Evolutionary conservation across 257 asterid genomes (phyloP).

Genomic region (Orobanche coerulescens): DNA sequence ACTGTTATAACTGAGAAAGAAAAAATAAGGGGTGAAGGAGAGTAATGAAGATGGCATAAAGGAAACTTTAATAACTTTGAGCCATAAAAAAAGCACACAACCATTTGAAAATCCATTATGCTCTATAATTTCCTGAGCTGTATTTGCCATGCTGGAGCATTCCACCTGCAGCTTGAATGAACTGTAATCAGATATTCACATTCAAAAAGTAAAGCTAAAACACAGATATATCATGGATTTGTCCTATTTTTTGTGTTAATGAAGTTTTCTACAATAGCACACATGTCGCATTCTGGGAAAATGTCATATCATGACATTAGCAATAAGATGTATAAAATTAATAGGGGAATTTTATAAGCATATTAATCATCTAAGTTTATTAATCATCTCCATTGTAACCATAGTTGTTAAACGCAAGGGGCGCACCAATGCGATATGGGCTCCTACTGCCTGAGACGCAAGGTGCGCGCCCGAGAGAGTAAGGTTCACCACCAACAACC

Average conservation of each 20-base stretch:
- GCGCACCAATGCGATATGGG: too few relatives aligned
- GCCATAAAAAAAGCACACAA: constrained; percentile 25
- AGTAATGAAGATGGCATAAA: background rate
- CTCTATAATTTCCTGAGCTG: constrained; percentile 76
- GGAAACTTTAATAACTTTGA: background rate
- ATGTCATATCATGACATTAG: background rate
- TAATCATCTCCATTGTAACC: background rate
- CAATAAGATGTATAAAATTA: background rate
- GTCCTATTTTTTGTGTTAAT: background rate
- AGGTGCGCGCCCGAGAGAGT: too few relatives aligned
- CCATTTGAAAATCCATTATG: constrained; percentile 73
- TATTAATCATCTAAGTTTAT: background rate
- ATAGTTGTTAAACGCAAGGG: too few relatives aligned
- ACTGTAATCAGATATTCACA: constrained; percentile 9
- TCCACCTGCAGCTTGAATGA: constrained; percentile 52
- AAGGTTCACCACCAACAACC: too few relatives aligned
- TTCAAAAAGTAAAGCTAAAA: background rate
- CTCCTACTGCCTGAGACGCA: too few relatives aligned
- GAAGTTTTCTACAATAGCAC: background rate
- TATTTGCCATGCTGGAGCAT: constrained; percentile 95
- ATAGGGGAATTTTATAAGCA: background rate
- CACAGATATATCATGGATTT: background rate
- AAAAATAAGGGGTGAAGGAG: background rate
- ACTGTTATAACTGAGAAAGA: constrained; percentile 63
- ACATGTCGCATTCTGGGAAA: background rate